A percentile compares a stretch with the other conserved stretches of the same genome.
phyloP scores from a whole-genome alignment of 352 stramenopile genomes.

The Pythium rishiriense region DNA sequence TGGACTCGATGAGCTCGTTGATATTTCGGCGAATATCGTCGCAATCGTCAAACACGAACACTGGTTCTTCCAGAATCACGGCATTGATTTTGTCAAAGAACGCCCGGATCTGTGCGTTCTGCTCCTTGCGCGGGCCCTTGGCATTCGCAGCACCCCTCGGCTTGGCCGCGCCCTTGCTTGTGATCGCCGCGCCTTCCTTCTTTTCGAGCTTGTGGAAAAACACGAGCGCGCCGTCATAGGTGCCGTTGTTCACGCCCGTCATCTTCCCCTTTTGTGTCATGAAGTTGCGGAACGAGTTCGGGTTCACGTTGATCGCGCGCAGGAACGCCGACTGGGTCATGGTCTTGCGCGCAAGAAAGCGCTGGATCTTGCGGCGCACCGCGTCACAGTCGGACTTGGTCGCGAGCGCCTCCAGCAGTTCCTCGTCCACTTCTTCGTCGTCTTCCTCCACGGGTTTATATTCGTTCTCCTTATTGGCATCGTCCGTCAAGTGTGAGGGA shows the following conservation, averaged over 20 bases:
- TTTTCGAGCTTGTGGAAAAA: conserved; percentile 50
- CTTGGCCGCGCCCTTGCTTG: conserved; percentile 17
- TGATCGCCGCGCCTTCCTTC: conserved; percentile 5
- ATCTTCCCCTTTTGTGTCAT: conserved; percentile 50
- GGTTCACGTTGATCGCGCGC: conserved; percentile 40
- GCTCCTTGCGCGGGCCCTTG: conserved; percentile 27
- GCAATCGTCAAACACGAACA: conserved; percentile 60
- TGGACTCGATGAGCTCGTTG: conserved; percentile 40
- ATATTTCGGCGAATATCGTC: conserved; percentile 57
- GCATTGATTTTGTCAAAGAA: conserved; percentile 39
- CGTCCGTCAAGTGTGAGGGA: not conserved
- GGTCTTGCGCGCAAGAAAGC: conserved; percentile 50
- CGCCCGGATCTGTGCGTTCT: conserved; percentile 31
- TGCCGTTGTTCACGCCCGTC: conserved; percentile 40
- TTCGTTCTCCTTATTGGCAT: conserved; percentile 8
- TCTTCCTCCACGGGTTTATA: not conserved
- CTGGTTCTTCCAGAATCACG: conserved; percentile 36
- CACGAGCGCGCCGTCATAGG: conserved; percentile 37
- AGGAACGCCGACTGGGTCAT: conserved; percentile 55
- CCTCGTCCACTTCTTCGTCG: conserved; percentile 7
- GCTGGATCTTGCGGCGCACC: conserved; percentile 47
- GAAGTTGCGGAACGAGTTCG: conserved; percentile 52
- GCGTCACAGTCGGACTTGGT: conserved; percentile 43
- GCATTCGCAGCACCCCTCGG: conserved; percentile 11
- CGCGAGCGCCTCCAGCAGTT: conserved; percentile 19